Conservation (phyloP, 1,139 yeast genomes). For the Meyerozyma elateridarum region DNA sequence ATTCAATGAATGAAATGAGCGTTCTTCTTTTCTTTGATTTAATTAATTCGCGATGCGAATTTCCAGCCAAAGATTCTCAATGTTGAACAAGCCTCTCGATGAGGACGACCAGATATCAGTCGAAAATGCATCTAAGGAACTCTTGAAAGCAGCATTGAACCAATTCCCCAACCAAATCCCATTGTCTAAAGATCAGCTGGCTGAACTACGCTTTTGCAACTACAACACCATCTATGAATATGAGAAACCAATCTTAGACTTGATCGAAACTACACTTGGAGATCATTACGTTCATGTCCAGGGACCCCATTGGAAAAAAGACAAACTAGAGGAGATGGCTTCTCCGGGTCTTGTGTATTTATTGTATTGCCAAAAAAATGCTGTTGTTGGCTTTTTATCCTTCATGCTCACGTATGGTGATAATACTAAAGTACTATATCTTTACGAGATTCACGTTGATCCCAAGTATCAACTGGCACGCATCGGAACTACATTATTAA, state of each 20-base stretch:
- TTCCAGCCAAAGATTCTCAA: too few species aligned
- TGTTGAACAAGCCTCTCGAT: background rate
- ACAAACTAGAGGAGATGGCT: slow-evolving; percentile 42
- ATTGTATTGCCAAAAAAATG: slow-evolving; percentile 17
- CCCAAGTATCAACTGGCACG: slow-evolving; percentile 24
- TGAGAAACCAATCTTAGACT: too few species aligned
- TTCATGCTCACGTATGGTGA: slow-evolving; percentile 33
- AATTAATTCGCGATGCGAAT: too few species aligned
- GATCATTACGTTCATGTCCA: background rate
- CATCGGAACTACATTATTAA: slow-evolving; percentile 33
- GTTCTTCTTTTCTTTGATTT: too few species aligned
- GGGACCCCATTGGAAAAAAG: slow-evolving; percentile 32
- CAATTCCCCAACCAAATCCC: background rate
- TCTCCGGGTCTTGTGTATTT: slow-evolving; percentile 42
- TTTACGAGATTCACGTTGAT: slow-evolving; percentile 51
- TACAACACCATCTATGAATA: too few species aligned
- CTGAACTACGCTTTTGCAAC: background rate
- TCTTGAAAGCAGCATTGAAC: background rate
- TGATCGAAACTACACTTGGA: background rate
- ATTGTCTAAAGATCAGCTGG: background rate
- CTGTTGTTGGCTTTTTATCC: slow-evolving; percentile 40
- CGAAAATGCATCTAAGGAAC: background rate
- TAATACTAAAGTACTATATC: slow-evolving; percentile 36
- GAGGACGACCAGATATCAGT: slow-evolving; percentile 1
- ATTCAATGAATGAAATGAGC: too few species aligned